phyloP scores from a whole-genome alignment of 2,329 filamentous ascomycete species.

The Aureobasidium mangrovei region DNA sequence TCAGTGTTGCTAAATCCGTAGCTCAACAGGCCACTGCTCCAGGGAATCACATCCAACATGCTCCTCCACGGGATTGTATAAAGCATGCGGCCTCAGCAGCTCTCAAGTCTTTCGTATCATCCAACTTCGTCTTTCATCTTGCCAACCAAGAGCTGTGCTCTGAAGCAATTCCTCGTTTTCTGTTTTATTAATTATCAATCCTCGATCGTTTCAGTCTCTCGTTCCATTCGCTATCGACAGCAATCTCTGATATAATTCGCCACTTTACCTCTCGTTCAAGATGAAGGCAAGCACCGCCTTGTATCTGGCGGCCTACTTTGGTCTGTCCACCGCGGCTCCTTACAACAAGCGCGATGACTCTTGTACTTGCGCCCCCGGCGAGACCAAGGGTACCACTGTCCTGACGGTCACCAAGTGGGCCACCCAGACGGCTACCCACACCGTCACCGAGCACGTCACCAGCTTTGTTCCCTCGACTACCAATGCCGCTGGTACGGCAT shows the following conservation, averaged over 20 bases:
- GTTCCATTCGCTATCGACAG: conserved; percentile 1
- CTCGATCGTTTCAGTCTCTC: conserved; percentile 7
- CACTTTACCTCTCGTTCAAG: not conserved
- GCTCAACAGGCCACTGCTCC: not conserved
- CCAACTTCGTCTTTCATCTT: conserved; percentile 5
- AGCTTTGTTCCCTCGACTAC: conserved; percentile 3
- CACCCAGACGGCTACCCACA: conserved; percentile 1
- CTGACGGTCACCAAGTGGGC: conserved; percentile 7
- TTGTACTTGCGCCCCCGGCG: conserved; percentile 6
- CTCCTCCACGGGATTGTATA: not conserved
- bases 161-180: conserved; percentile 3
- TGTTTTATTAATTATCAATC: not conserved
- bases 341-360: conserved; percentile 10
- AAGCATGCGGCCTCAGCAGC: not conserved
- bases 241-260: not conserved
- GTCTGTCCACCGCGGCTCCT: conserved; percentile 1
- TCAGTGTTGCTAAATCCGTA: conserved; percentile 10
- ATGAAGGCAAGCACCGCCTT: conserved; percentile 9
- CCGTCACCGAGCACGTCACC: conserved; percentile 1
- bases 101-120: conserved; percentile 2
- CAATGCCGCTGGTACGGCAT: not conserved
- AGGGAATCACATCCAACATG: not conserved
- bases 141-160: conserved; percentile 11
- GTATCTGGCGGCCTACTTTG: conserved; percentile 9
- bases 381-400: not conserved